A percentile compares a stretch with the other conserved stretches of the same genome.
Conservation (phyloP, 2,329 filamentous ascomycete species). For the Colletotrichum gloeosporioides region DNA sequence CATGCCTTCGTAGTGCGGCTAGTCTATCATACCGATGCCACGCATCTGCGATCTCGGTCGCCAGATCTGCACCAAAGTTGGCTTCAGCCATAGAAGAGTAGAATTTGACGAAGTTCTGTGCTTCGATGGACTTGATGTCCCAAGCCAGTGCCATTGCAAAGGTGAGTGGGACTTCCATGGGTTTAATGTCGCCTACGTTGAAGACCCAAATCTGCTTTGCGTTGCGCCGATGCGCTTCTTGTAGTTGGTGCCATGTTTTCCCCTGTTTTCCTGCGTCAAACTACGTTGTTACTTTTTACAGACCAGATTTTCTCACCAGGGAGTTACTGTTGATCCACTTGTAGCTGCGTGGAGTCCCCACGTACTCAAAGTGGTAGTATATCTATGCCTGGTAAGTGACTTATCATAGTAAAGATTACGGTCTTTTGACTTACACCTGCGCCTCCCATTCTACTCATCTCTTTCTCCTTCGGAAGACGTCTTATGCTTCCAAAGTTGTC, state of each 20-base stretch:
- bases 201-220: slow-evolving; percentile 66
- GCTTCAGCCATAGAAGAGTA: not conserved
- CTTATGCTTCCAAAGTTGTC: slow-evolving; percentile 68
- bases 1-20: slow-evolving; percentile 61
- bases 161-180: slow-evolving; percentile 58
- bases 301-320: slow-evolving; percentile 37
- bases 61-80: slow-evolving; percentile 49
- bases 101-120: slow-evolving; percentile 38
- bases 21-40: slow-evolving; percentile 57
- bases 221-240: slow-evolving; percentile 51
- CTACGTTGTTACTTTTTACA: not conserved
- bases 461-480: slow-evolving; percentile 58
- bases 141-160: slow-evolving; percentile 64
- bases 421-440: slow-evolving; percentile 50
- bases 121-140: slow-evolving; percentile 52
- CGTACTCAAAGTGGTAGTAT: slow-evolving; percentile 66
- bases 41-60: slow-evolving; percentile 51
- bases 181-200: slow-evolving; percentile 68
- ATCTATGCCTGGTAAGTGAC: slow-evolving; percentile 26
- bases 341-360: slow-evolving; percentile 64
- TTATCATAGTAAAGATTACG: slow-evolving; percentile 8
- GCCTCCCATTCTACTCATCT: slow-evolving; percentile 58
- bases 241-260: slow-evolving; percentile 55
- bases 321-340: slow-evolving; percentile 69
- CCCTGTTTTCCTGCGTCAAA: slow-evolving; percentile 28